phyloP scores from a whole-genome alignment of 1,139 yeast genomes.

The Nakaseomyces glabratus region DNA sequence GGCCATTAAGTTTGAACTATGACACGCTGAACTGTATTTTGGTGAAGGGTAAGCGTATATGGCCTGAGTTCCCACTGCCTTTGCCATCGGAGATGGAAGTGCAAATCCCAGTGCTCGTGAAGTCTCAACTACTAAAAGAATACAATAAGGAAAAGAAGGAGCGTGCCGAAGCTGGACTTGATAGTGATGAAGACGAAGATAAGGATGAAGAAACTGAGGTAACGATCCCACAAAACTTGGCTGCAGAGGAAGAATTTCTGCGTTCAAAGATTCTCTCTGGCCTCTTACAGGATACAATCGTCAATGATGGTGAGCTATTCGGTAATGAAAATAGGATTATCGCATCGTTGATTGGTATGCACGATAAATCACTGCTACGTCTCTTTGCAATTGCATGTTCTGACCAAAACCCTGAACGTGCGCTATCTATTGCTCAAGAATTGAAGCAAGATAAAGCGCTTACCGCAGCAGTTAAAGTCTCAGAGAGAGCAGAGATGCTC shows the following conservation, averaged over 20 bases:
- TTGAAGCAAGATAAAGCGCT: constrained; percentile 71
- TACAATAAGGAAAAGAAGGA: constrained; percentile 29
- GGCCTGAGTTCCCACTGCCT: constrained; percentile 65
- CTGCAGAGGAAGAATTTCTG: constrained; percentile 36
- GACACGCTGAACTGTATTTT: constrained; percentile 66
- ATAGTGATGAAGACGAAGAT: constrained; percentile 34
- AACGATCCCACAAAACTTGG: constrained; percentile 22
- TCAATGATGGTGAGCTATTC: constrained; percentile 35
- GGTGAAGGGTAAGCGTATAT: constrained; percentile 49
- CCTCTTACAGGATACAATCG: constrained; percentile 33
- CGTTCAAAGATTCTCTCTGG: constrained; percentile 33
- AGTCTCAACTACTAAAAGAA: constrained; percentile 24
- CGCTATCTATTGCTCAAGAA: constrained; percentile 59
- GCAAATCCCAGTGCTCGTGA: constrained; percentile 46
- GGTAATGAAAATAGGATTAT: constrained; percentile 42
- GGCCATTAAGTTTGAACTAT: constrained; percentile 76
- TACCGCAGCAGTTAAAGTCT: constrained; percentile 74
- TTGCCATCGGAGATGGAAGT: constrained; percentile 72
- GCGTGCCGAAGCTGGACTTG: constrained; percentile 27
- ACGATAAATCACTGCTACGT: constrained; percentile 68
- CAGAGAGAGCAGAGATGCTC: constrained; percentile 64
- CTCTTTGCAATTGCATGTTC: constrained; percentile 73
- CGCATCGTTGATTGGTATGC: constrained; percentile 41
- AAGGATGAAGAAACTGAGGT: constrained; percentile 30
- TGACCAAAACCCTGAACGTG: constrained; percentile 55